Conservation (phyloP, 2,329 filamentous ascomycete genomes). For the Diaporthe nobilis region DNA sequence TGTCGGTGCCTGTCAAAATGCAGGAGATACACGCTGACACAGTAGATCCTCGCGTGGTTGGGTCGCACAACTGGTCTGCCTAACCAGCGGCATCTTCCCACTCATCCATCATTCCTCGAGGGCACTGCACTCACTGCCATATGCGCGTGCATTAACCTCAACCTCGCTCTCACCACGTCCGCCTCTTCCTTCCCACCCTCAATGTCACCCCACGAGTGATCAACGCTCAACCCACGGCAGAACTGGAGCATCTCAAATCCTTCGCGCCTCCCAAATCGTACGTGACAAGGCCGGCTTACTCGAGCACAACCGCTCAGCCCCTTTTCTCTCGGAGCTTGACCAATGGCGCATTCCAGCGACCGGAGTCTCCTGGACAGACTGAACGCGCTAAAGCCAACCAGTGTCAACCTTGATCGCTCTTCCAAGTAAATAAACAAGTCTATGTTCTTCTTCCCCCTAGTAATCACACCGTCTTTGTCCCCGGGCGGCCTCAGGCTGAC, state of each 20-base stretch:
- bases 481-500: slow-evolving; percentile 33
- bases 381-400: slow-evolving; percentile 63
- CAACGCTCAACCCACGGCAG: background rate
- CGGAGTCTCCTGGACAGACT: slow-evolving; percentile 67
- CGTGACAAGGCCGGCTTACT: background rate
- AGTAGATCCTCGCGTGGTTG: background rate
- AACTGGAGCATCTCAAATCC: slow-evolving; percentile 3
- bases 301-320: background rate
- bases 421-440: slow-evolving; percentile 55
- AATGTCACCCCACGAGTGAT: slow-evolving; percentile 10
- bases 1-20: slow-evolving; percentile 19
- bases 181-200: background rate
- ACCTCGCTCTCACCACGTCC: background rate
- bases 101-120: background rate
- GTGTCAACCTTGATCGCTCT: slow-evolving; percentile 52
- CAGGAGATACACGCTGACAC: background rate
- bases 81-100: background rate
- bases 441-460: slow-evolving; percentile 7
- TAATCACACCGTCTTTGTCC: background rate
- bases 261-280: background rate
- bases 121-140: background rate
- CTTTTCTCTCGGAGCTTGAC: background rate
- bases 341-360: slow-evolving; percentile 50
- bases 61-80: slow-evolving; percentile 4
- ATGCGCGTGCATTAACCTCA: background rate